phyloP scores from a whole-genome alignment of 768 basidiomycete species.

The Porphyrellus cyaneotinctus region DNA sequence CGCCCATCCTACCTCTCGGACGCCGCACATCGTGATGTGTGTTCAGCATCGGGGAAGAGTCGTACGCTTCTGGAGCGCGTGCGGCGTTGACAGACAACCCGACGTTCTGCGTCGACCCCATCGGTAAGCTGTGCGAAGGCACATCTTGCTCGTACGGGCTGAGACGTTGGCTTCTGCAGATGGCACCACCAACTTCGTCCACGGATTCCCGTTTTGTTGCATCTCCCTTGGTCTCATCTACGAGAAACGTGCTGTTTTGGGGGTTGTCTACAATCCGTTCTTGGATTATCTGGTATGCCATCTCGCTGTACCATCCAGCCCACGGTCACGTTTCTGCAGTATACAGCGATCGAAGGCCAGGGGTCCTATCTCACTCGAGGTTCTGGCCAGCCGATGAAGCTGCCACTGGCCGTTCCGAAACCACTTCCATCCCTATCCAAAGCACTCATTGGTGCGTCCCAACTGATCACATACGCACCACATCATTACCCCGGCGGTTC shows the following conservation, averaged over 20 bases:
- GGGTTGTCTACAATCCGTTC: conserved; percentile 93
- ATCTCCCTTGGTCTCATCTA: conserved; percentile 91
- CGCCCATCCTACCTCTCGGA: background rate
- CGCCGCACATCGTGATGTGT: background rate
- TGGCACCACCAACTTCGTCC: conserved; percentile 86
- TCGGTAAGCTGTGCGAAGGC: conserved; percentile 47
- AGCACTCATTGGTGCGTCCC: conserved; percentile 56
- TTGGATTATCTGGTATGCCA: conserved; percentile 62
- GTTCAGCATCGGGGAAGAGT: conserved; percentile 87
- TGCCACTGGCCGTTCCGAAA: conserved; percentile 64
- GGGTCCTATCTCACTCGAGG: conserved; percentile 70
- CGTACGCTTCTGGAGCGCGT: conserved; percentile 70
- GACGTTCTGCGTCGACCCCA: conserved; percentile 95
- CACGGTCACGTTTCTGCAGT: conserved; percentile 38
- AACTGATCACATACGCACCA: background rate
- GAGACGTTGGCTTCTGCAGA: conserved; percentile 40
- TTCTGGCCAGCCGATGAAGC: conserved; percentile 40
- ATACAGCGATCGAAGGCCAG: conserved; percentile 71
- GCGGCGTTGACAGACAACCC: conserved; percentile 76
- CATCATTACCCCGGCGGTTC: background rate
- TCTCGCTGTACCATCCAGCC: background rate
- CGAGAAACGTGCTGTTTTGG: conserved; percentile 78
- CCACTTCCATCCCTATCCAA: conserved; percentile 67
- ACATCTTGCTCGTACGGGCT: background rate
- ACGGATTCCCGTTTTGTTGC: conserved; percentile 83